These are phyloP conservation scores for Hebeloma cylindrosporum DNA, from an alignment of 768 basidiomycete genomes.

Conservation along the genomic window DNA sequence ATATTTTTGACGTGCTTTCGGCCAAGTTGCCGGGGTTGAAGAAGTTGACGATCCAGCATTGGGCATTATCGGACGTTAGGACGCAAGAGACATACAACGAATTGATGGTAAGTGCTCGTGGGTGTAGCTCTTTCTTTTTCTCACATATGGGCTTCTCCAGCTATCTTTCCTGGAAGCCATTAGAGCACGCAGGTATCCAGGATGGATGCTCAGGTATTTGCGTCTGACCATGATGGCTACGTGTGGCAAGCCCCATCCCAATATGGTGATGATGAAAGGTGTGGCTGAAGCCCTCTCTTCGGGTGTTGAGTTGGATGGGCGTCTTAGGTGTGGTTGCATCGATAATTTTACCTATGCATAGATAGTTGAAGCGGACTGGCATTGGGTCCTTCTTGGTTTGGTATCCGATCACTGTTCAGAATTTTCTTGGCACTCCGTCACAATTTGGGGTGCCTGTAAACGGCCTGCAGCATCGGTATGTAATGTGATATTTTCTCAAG, in stretches of 20 bases:
- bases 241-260: constrained; percentile 14
- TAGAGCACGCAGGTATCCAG: constrained; percentile 12
- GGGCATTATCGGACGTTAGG: neutral
- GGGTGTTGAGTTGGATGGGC: constrained; percentile 12
- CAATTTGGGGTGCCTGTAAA: no score
- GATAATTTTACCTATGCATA: no score
- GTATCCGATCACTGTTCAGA: no score
- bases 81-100: neutral
- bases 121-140: neutral
- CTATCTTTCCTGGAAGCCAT: constrained; percentile 7
- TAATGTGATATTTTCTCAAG: no score
- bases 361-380: no score
- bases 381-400: no score
- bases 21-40: constrained; percentile 2
- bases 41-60: constrained; percentile 6
- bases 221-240: constrained; percentile 4
- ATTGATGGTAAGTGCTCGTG: neutral
- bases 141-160: neutral
- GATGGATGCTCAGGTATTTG: constrained; percentile 13
- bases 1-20: constrained; percentile 11
- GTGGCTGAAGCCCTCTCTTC: constrained; percentile 11
- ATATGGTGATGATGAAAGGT: constrained; percentile 7
- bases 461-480: no score
- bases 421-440: no score
- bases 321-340: no score